These are phyloP conservation scores for Gigaspora rosea DNA, from an alignment of 192 early-diverging fungal genomes.

Conservation along the genomic window DNA sequence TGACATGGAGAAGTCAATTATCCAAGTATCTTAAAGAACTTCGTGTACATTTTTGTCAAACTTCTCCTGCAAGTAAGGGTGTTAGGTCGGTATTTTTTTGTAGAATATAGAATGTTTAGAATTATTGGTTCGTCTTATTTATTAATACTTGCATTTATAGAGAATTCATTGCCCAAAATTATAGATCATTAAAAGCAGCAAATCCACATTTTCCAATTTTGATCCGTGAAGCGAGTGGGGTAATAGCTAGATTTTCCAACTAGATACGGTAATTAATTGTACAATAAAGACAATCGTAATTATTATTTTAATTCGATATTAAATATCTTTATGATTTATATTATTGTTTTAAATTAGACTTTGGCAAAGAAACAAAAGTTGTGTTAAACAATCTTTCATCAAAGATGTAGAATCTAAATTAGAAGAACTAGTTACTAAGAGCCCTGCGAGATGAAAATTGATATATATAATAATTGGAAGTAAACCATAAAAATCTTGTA, in stretches of 20 bases:
- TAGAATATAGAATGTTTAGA: background rate
- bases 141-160: conserved; percentile 46
- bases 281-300: background rate
- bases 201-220: conserved; percentile 91
- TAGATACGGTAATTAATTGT: conserved; percentile 73
- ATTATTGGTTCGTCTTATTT: background rate
- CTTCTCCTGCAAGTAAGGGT: conserved; percentile 72
- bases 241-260: conserved; percentile 88
- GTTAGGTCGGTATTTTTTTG: conserved; percentile 59
- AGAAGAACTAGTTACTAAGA: conserved; percentile 54
- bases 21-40: conserved; percentile 81
- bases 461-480: too few species aligned
- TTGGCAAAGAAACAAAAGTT: conserved; percentile 79
- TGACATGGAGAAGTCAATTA: conserved; percentile 37
- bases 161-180: conserved; percentile 83
- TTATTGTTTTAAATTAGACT: conserved; percentile 53
- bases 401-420: conserved; percentile 73
- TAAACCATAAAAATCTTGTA: background rate
- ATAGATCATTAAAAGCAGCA: conserved; percentile 75
- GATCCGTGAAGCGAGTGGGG: conserved; percentile 81
- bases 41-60: conserved; percentile 88
- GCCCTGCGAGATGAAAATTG: background rate
- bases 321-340: conserved; percentile 1
- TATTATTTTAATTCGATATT: background rate
- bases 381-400: conserved; percentile 72